These are phyloP conservation scores for Globisporangium camurandrum DNA, from an alignment of 352 stramenopile genomes.

Conservation along the genomic window DNA sequence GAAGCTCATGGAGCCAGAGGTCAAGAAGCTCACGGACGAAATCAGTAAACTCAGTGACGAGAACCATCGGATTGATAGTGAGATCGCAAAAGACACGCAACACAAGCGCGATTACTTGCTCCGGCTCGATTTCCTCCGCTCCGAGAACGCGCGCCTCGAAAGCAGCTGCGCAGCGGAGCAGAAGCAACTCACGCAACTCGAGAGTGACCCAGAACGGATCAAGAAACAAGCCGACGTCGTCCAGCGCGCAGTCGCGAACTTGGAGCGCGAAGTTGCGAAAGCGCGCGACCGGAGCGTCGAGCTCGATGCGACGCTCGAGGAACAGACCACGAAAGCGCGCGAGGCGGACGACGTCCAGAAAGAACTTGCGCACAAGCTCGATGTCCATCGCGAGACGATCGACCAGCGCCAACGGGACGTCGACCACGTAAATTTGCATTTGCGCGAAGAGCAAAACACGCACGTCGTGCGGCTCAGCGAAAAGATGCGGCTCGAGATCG, in stretches of 20 bases:
- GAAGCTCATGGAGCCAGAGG: slow-evolving; percentile 79
- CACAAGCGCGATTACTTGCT: slow-evolving; percentile 55
- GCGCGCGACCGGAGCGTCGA: slow-evolving; percentile 26
- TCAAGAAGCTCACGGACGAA: slow-evolving; percentile 62
- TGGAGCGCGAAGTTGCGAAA: slow-evolving; percentile 62
- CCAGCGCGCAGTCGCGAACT: slow-evolving; percentile 58
- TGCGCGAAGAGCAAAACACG: slow-evolving; percentile 82
- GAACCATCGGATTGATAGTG: slow-evolving; percentile 51
- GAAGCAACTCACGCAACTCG: slow-evolving; percentile 57
- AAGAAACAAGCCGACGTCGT: slow-evolving; percentile 84
- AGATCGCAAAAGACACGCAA: slow-evolving; percentile 62
- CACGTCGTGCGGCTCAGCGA: slow-evolving; percentile 65
- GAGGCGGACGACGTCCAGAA: slow-evolving; percentile 76
- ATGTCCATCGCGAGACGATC: slow-evolving; percentile 87
- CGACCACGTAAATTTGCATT: slow-evolving; percentile 78
- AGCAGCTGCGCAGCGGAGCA: slow-evolving; percentile 30
- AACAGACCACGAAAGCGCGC: slow-evolving; percentile 43
- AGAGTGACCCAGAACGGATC: slow-evolving; percentile 75
- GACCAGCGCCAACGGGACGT: slow-evolving; percentile 89
- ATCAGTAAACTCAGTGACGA: slow-evolving; percentile 62
- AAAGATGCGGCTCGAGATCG: slow-evolving; percentile 65
- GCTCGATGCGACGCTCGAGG: slow-evolving; percentile 30
- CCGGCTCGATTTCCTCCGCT: slow-evolving; percentile 47
- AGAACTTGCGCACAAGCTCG: slow-evolving; percentile 79
- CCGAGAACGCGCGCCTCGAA: slow-evolving; percentile 60